phyloP scores from a whole-genome alignment of 2,329 filamentous ascomycete species.

The Hymenoscyphus fraxineus region DNA sequence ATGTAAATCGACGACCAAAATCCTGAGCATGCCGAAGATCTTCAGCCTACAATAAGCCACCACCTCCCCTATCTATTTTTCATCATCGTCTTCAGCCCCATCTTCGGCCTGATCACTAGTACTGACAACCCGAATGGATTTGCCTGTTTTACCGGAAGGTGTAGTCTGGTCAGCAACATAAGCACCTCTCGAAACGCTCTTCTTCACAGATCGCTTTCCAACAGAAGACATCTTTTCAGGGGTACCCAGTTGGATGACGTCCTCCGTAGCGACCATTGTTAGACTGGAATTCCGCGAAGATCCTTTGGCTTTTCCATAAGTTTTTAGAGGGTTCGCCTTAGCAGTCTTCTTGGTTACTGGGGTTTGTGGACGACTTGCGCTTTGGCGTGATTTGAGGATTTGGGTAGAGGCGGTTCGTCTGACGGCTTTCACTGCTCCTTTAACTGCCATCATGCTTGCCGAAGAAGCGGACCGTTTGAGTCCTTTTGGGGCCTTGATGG shows the following conservation, averaged over 20 bases:
- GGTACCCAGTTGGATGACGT: neutral
- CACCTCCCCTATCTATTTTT: neutral
- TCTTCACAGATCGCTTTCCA: constrained; percentile 15
- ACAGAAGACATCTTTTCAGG: constrained; percentile 15
- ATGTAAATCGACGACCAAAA: neutral
- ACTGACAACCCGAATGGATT: constrained; percentile 25
- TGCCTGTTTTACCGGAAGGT: constrained; percentile 17
- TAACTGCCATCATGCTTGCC: constrained; percentile 35
- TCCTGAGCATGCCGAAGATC: neutral
- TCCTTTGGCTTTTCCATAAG: constrained; percentile 26
- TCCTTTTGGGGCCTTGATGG: constrained; percentile 41
- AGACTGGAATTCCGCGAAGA: constrained; percentile 27
- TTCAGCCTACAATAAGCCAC: neutral
- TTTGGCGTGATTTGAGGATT: constrained; percentile 24
- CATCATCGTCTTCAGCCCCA: constrained; percentile 4
- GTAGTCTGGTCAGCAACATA: constrained; percentile 12
- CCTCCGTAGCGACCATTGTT: constrained; percentile 18
- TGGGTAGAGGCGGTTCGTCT: constrained; percentile 39
- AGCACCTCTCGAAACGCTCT: constrained; percentile 19
- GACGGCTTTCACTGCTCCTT: constrained; percentile 37
- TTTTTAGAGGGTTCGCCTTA: constrained; percentile 27
- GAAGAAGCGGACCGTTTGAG: constrained; percentile 36
- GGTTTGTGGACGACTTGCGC: constrained; percentile 19
- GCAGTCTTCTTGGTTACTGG: constrained; percentile 19
- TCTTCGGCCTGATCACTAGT: constrained; percentile 11